Conservation (phyloP, 2,329 filamentous ascomycete species). For the Xylariales sp. region DNA sequence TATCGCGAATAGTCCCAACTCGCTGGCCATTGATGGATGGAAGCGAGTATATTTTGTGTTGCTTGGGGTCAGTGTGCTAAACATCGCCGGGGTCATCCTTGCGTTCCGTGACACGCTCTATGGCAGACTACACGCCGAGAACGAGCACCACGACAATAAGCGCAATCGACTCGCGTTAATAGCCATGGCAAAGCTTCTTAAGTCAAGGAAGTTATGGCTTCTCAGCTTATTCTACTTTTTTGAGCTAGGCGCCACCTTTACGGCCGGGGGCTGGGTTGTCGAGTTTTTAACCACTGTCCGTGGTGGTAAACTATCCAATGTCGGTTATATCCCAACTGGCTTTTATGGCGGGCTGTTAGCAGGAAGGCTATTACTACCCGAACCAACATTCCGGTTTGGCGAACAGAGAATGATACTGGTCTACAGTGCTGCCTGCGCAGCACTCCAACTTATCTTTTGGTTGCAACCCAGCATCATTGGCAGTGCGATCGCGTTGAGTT, state of each 20-base stretch:
- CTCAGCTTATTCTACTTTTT: conserved; percentile 74
- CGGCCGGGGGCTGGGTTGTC: conserved; percentile 71
- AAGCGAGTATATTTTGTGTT: conserved; percentile 67
- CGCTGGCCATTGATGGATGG: conserved; percentile 56
- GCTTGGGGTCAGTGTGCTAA: conserved; percentile 63
- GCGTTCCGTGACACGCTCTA: conserved; percentile 63
- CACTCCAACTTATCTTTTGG: conserved; percentile 70
- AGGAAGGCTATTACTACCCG: conserved; percentile 66
- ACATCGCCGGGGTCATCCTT: conserved; percentile 58
- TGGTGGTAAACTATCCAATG: conserved; percentile 61
- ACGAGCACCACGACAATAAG: conserved; percentile 32
- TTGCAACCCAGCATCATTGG: conserved; percentile 71
- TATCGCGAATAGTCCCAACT: conserved; percentile 55
- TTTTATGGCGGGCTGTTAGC: conserved; percentile 69
- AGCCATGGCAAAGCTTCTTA: conserved; percentile 59
- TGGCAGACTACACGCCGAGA: conserved; percentile 39
- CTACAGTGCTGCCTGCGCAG: conserved; percentile 64
- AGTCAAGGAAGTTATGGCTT: conserved; percentile 64
- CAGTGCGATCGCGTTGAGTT: conserved; percentile 60
- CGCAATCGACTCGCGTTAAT: conserved; percentile 53
- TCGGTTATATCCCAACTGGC: conserved; percentile 70
- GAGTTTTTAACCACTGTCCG: conserved; percentile 72
- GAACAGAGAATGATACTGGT: conserved; percentile 67
- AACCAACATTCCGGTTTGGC: conserved; percentile 69
- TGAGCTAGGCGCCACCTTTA: conserved; percentile 66